Evolutionary conservation across 1,284 basidiomycete genomes (phyloP), one percentile per base, ranked within the genome.

Genomic region (Cutaneotrichosporon sp.): DNA sequence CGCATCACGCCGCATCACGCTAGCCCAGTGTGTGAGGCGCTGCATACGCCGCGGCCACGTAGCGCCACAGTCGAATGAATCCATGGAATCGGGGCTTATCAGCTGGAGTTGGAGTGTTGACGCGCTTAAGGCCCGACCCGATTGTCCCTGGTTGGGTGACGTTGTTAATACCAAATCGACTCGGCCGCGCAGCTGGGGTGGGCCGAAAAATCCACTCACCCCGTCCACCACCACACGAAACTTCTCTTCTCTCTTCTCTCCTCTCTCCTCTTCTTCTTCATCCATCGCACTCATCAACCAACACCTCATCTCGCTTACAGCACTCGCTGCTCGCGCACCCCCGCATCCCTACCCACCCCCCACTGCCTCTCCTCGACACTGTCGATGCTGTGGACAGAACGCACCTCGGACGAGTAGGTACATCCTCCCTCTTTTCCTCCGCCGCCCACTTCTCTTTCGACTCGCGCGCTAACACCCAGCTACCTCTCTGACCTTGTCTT

Each of bases 331-430:
- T 20, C 29, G 50, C 52, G 16, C 38, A n/a, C 51, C 51, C 20
- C 13, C 20, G 29, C 34, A 16, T 34, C 24, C 51, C 22, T 38
- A 4, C 10, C 16, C 13, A 38, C 33, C 13, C 7, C 11, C 22
- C 18, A 14, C 34, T 38, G 51, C 51, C 56, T 42, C 33, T 29
- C 33, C 31, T 22, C 36, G 56, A 25, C 56, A 34, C 43, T 52
- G 64, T 66, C 64, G 59, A 78, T 78, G 77, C 72, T 78, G 66
- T 79, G 76, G 75, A 70, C 69, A 34, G 69, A 78, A 73, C 75
- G 78, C 60, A 74, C 69, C 51, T 79, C 78, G 68, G 78, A 79
- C 78, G 78, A 79, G 78, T 79, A 63, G 72, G 76, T 74, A n/a
- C 43, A 25, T 43, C n/a, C 13, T 42, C 16, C 38, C 8, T 38